These are phyloP conservation scores for Colletotrichum euphorbiae DNA, from an alignment of 2,329 filamentous ascomycete genomes.

Conservation along the genomic window DNA sequence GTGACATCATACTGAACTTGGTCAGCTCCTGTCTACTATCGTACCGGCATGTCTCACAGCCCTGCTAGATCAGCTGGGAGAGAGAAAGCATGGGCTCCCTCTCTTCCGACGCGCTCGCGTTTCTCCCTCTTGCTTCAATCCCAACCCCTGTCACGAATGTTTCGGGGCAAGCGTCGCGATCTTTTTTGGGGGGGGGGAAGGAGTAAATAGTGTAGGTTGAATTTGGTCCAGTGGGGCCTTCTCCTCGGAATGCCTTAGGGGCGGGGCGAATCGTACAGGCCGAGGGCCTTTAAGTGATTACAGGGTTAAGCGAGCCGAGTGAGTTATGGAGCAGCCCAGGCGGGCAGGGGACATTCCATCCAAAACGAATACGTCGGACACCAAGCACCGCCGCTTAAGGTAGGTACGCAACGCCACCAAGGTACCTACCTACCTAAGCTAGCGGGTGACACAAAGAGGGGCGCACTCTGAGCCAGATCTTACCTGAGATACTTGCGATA, in stretches of 20 bases:
- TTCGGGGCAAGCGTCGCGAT: slow-evolving; percentile 1
- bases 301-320: no score
- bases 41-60: neutral
- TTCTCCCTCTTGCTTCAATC: neutral
- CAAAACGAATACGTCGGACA: no score
- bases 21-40: no score
- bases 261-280: slow-evolving; percentile 16
- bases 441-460: no score
- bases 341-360: no score
- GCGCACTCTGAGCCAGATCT: no score
- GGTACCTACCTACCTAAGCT: no score
- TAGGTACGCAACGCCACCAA: no score
- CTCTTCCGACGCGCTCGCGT: neutral
- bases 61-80: neutral
- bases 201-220: neutral
- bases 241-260: slow-evolving; percentile 8
- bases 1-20: neutral
- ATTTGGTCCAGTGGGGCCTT: neutral
- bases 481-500: no score
- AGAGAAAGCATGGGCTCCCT: neutral
- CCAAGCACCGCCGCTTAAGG: no score
- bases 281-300: no score
- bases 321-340: no score
- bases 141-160: slow-evolving; percentile 8
- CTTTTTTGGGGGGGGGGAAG: neutral